phyloP scores from a whole-genome alignment of 306 rosid species.

The Oxytropis ochrocephala region DNA sequence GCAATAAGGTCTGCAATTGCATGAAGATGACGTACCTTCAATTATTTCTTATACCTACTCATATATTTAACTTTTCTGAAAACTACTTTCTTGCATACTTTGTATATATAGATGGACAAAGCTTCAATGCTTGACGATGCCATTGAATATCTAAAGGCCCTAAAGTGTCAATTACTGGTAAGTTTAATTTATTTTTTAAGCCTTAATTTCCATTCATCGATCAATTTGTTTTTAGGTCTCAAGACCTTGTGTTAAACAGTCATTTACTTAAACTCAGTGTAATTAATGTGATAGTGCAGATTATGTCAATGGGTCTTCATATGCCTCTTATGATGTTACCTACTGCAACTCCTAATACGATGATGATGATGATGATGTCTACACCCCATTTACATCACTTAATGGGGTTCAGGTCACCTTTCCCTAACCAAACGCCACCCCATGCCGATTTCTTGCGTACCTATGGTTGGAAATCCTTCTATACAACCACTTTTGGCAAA shows the following conservation, averaged over 20 bases:
- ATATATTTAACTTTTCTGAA: not conserved
- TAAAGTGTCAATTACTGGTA: conserved; percentile 53
- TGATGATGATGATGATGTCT: not conserved
- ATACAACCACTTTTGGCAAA: conserved; percentile 1
- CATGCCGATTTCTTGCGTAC: conserved; percentile 22
- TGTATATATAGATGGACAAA: conserved; percentile 29
- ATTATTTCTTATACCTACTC: not conserved
- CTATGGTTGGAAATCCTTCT: conserved; percentile 14
- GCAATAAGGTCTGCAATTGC: conserved; percentile 28
- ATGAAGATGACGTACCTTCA: not conserved
- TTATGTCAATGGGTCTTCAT: conserved; percentile 34
- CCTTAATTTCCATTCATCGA: not conserved
- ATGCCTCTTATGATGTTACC: conserved; percentile 40
- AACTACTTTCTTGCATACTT: not conserved
- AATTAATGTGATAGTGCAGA: conserved; percentile 21
- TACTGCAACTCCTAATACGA: not conserved
- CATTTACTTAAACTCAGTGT: not conserved
- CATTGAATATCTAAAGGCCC: conserved; percentile 44
- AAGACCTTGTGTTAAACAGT: not conserved
- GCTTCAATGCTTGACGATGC: conserved; percentile 57
- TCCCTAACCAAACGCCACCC: conserved; percentile 29
- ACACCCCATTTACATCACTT: conserved; percentile 18
- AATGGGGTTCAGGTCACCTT: conserved; percentile 24
- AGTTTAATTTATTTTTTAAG: conserved; percentile 11
- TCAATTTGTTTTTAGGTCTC: not conserved